phyloP scores from a whole-genome alignment of 352 stramenopile species.

The Elongisporangium senticosum region DNA sequence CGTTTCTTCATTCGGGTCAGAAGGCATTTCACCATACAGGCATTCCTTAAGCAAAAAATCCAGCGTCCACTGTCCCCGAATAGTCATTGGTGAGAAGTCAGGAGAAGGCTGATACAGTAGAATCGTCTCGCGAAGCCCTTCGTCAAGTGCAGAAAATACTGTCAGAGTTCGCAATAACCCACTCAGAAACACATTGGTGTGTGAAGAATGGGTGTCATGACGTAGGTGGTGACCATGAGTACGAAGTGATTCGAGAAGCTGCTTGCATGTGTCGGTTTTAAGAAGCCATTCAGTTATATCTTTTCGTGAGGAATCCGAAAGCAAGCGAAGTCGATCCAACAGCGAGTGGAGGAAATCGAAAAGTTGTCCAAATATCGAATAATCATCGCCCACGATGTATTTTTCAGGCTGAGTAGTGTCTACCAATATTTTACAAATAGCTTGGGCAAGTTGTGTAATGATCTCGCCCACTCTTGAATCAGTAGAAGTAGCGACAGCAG shows the following conservation, averaged over 20 bases:
- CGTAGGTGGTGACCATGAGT: neutral
- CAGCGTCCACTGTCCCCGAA: slow-evolving; percentile 4
- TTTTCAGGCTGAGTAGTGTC: neutral
- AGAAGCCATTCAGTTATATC: neutral
- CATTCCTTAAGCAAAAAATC: slow-evolving; percentile 12
- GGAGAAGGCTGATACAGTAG: slow-evolving; percentile 8
- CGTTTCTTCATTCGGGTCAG: neutral
- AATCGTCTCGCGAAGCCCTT: slow-evolving; percentile 1
- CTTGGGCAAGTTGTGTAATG: neutral
- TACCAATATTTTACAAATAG: neutral
- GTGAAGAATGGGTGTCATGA: neutral
- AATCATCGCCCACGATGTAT: neutral
- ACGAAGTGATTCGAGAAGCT: neutral
- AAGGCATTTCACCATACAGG: slow-evolving; percentile 4
- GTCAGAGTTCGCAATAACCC: neutral
- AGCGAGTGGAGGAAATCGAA: neutral
- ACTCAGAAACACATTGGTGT: neutral
- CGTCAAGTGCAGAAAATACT: neutral
- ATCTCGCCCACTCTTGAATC: neutral
- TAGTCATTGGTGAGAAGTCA: neutral
- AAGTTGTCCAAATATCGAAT: neutral
- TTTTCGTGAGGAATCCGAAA: neutral
- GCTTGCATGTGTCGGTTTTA: neutral
- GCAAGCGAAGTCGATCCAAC: neutral
- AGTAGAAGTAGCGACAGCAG: neutral